These are phyloP conservation scores for Diplodia intermedia DNA, from an alignment of 2,329 filamentous ascomycete genomes.

Conservation along the genomic window DNA sequence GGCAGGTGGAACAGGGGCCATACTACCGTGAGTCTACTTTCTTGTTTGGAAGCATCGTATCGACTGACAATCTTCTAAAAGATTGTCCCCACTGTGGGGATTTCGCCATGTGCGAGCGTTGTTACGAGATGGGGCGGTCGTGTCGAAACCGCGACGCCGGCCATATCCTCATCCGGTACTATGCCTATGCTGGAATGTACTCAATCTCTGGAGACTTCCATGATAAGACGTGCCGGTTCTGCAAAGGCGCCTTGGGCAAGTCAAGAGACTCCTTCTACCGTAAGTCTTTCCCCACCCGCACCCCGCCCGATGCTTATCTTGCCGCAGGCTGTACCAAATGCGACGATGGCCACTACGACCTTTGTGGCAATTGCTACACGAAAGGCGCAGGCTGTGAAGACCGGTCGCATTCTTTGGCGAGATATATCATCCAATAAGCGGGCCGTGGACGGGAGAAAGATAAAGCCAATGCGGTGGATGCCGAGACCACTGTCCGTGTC, in stretches of 20 bases:
- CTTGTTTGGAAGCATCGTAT: rapidly evolving
- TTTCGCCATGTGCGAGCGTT: slow-evolving; percentile 16
- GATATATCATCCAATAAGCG: neutral
- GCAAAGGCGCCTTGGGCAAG: neutral
- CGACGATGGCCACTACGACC: slow-evolving; percentile 6
- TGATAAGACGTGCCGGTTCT: neutral
- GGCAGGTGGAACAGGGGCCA: neutral
- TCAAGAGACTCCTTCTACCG: slow-evolving; percentile 14
- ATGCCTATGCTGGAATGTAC: slow-evolving; percentile 7
- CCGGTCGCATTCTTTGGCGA: neutral
- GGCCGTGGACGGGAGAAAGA: neutral
- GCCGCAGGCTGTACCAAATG: slow-evolving; percentile 4
- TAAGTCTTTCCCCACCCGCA: neutral
- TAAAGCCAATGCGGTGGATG: neutral
- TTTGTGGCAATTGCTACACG: slow-evolving; percentile 5
- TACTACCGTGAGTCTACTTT: neutral
- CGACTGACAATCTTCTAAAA: neutral
- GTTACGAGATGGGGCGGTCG: slow-evolving; percentile 7
- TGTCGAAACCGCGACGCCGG: slow-evolving; percentile 7
- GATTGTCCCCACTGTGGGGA: neutral
- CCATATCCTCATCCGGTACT: slow-evolving; percentile 13
- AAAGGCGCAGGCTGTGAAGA: slow-evolving; percentile 11
- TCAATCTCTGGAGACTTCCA: slow-evolving; percentile 6
- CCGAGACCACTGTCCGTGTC: too few relatives aligned
- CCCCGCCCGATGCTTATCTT: neutral